A percentile compares a stretch with the other conserved stretches of the same genome.
These are phyloP conservation scores for Penicillium angulare DNA, from an alignment of 495 filamentous ascomycete species.

Conservation along the genomic window DNA sequence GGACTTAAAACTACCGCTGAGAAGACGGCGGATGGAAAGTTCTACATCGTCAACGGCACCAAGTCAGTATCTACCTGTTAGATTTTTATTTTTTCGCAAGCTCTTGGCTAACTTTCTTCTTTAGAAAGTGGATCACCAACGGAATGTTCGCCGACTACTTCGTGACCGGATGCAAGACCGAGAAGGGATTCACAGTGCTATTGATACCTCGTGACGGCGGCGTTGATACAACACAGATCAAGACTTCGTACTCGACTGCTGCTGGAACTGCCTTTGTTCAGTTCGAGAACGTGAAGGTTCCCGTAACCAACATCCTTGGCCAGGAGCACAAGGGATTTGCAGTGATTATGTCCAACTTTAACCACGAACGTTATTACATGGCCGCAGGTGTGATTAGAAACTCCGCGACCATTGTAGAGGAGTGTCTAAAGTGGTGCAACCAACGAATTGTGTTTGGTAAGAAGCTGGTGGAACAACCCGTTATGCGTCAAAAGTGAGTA, in stretches of 20 bases:
- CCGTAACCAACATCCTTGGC: slow-evolving; percentile 74
- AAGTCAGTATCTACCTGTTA: slow-evolving; percentile 51
- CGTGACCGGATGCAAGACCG: slow-evolving; percentile 76
- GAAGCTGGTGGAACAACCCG: slow-evolving; percentile 77
- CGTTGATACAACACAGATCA: slow-evolving; percentile 76
- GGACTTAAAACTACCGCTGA: slow-evolving; percentile 77
- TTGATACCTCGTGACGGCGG: slow-evolving; percentile 69
- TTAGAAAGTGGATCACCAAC: slow-evolving; percentile 87
- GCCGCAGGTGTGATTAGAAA: slow-evolving; percentile 60
- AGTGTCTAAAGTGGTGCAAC: slow-evolving; percentile 87
- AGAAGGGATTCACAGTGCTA: slow-evolving; percentile 77
- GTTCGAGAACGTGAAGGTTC: slow-evolving; percentile 86
- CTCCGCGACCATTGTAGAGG: slow-evolving; percentile 70
- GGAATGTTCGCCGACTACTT: slow-evolving; percentile 83
- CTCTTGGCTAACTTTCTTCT: background rate
- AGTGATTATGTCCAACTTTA: slow-evolving; percentile 87
- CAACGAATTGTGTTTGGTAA: slow-evolving; percentile 86
- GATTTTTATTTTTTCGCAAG: background rate
- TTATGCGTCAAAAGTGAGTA: slow-evolving; percentile 74
- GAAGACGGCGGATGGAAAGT: slow-evolving; percentile 78
- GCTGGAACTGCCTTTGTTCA: slow-evolving; percentile 80
- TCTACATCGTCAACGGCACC: slow-evolving; percentile 84
- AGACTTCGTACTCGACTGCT: slow-evolving; percentile 78
- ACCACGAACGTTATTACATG: slow-evolving; percentile 79
- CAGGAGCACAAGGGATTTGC: slow-evolving; percentile 84